These are phyloP conservation scores for Penicillium goetzii DNA, from an alignment of 495 filamentous ascomycete genomes.

Conservation along the genomic window DNA sequence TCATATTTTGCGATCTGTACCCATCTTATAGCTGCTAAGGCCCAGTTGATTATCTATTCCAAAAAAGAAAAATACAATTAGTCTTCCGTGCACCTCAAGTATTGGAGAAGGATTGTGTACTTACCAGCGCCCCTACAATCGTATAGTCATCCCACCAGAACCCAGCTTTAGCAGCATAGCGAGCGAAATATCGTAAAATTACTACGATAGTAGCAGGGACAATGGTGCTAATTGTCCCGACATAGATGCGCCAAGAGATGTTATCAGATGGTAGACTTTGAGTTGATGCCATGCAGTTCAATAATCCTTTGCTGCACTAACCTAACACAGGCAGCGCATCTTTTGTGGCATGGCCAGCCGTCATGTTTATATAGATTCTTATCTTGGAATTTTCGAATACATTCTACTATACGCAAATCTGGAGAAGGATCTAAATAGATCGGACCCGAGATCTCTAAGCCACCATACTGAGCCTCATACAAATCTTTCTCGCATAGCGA, in stretches of 20 bases:
- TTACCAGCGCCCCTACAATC: constrained; percentile 35
- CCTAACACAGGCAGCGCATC: neutral
- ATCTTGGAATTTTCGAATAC: neutral
- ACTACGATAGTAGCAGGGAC: constrained; percentile 39
- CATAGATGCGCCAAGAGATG: constrained; percentile 31
- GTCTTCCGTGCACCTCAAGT: neutral
- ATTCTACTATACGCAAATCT: neutral
- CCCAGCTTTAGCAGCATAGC: constrained; percentile 31
- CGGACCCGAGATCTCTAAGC: constrained; percentile 1
- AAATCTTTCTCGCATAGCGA: neutral
- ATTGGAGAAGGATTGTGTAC: neutral
- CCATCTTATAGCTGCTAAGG: constrained; percentile 29
- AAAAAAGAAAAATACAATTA: neutral
- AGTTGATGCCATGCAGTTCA: constrained; percentile 20
- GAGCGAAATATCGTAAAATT: constrained; percentile 32
- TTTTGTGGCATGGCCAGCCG: neutral
- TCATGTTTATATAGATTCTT: neutral
- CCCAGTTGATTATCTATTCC: constrained; percentile 30
- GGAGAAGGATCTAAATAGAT: neutral
- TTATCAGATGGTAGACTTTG: constrained; percentile 8
- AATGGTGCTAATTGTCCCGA: constrained; percentile 36
- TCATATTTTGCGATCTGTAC: constrained; percentile 23
- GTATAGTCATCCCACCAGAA: constrained; percentile 48
- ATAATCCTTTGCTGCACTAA: neutral
- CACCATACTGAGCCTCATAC: constrained; percentile 13